Conservation (phyloP, 164 flowering plant species). For the Cinnamomum micranthum region DNA sequence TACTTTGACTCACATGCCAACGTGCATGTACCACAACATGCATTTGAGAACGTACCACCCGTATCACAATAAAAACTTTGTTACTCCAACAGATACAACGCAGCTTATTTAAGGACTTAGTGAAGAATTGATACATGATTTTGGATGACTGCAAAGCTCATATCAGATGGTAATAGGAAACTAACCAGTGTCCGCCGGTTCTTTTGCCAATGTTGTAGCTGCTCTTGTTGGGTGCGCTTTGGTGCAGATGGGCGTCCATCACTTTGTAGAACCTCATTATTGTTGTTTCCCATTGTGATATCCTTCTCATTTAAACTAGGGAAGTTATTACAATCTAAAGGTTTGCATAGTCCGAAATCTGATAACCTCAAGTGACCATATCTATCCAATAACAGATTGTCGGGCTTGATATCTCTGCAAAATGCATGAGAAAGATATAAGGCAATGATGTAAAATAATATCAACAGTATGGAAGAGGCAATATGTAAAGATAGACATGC, state of each 20-base stretch:
- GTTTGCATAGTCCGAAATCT: constrained; percentile 96
- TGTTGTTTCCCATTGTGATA: constrained; percentile 38
- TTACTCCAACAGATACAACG: neutral
- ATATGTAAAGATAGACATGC: no score
- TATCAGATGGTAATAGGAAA: neutral
- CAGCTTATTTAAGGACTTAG: neutral
- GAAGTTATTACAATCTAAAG: constrained; percentile 81
- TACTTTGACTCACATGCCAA: neutral
- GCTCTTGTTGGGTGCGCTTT: constrained; percentile 89
- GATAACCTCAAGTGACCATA: constrained; percentile 93
- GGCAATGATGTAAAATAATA: neutral
- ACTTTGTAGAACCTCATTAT: constrained; percentile 53
- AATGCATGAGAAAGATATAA: neutral
- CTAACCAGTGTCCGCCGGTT: constrained; percentile 86
- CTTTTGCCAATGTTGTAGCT: constrained; percentile 92
- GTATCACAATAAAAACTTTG: neutral
- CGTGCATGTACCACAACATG: neutral
- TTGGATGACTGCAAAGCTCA: no score
- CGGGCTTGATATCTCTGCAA: constrained; percentile 96
- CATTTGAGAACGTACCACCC: neutral
- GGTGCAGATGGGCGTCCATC: constrained; percentile 70
- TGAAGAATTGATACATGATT: neutral
- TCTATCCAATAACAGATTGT: constrained; percentile 84
- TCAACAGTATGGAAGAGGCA: neutral
- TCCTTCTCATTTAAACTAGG: constrained; percentile 61